phyloP scores from a whole-genome alignment of 1,139 yeast genomes.

The Yamadazyma dushanensis region DNA sequence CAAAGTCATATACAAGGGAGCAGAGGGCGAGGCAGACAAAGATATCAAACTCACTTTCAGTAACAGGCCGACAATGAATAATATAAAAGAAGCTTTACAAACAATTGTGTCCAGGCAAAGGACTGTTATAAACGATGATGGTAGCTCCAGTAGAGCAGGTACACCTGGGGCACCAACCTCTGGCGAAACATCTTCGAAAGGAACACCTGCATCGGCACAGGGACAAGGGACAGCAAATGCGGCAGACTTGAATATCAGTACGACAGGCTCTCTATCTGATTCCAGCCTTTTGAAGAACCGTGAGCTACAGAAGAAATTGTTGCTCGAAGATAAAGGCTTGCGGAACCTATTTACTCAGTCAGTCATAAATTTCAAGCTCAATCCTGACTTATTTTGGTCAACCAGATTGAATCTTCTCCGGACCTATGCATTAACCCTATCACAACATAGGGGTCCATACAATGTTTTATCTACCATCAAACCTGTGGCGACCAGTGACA shows the following conservation, averaged over 20 bases:
- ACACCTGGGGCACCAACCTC: constrained; percentile 22
- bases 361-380: constrained; percentile 75
- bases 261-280: constrained; percentile 33
- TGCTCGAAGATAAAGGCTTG: constrained; percentile 68
- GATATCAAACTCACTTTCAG: constrained; percentile 63
- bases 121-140: constrained; percentile 41
- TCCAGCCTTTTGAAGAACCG: constrained; percentile 59
- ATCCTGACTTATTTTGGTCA: constrained; percentile 86
- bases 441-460: constrained; percentile 90
- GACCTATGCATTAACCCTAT: constrained; percentile 79
- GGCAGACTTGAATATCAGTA: constrained; percentile 9
- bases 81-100: constrained; percentile 67
- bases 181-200: constrained; percentile 17
- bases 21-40: constrained; percentile 35
- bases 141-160: background rate
- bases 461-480: constrained; percentile 91
- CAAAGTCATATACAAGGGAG: constrained; percentile 48
- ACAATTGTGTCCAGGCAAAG: constrained; percentile 69
- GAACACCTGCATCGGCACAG: constrained; percentile 9
- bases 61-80: constrained; percentile 74
- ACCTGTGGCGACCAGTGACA: constrained; percentile 88
- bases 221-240: constrained; percentile 9
- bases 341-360: constrained; percentile 83
- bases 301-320: constrained; percentile 73
- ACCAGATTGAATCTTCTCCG: constrained; percentile 77